These are phyloP conservation scores for Tremellales sp. DNA, from an alignment of 1,284 basidiomycete species.

Conservation along the genomic window DNA sequence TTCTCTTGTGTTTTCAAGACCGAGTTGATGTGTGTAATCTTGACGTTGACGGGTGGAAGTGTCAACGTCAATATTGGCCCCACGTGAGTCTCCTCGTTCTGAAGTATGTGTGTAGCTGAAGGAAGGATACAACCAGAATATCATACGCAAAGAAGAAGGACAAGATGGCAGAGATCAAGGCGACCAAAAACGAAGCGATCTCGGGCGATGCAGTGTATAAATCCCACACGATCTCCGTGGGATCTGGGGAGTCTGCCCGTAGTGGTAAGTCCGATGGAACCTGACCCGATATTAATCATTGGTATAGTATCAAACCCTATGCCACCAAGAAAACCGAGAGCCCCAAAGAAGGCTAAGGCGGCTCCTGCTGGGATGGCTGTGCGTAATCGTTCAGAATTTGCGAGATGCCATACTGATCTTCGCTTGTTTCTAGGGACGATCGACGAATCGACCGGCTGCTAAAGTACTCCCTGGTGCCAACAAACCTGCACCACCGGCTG, in stretches of 20 bases:
- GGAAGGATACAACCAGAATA: conserved; percentile 54
- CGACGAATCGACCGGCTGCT: conserved; percentile 41
- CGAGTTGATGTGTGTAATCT: conserved; percentile 77
- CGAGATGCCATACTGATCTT: neutral
- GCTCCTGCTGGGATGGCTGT: conserved; percentile 32
- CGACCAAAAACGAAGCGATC: conserved; percentile 83
- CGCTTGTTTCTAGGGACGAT: conserved; percentile 27
- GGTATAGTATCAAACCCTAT: conserved; percentile 66
- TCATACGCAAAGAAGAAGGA: conserved; percentile 96
- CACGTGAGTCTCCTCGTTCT: conserved; percentile 56
- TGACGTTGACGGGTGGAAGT: conserved; percentile 74
- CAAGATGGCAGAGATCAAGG: conserved; percentile 84
- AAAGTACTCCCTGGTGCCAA: conserved; percentile 44
- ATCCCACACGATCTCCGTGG: conserved; percentile 83
- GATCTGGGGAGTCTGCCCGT: conserved; percentile 77
- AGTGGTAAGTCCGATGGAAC: conserved; percentile 51
- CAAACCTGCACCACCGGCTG: conserved; percentile 45
- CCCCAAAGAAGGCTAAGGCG: conserved; percentile 41
- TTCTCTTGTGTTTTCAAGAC: conserved; percentile 95
- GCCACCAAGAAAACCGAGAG: conserved; percentile 72
- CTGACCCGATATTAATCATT: neutral
- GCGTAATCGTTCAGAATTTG: neutral
- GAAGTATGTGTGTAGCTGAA: neutral
- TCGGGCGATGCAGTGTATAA: conserved; percentile 86
- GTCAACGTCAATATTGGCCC: conserved; percentile 71